Percentiles rank a stretch among this genome's conserved stretches.
Conservation (phyloP, 306 rosid species). For the Castanea crenata region DNA sequence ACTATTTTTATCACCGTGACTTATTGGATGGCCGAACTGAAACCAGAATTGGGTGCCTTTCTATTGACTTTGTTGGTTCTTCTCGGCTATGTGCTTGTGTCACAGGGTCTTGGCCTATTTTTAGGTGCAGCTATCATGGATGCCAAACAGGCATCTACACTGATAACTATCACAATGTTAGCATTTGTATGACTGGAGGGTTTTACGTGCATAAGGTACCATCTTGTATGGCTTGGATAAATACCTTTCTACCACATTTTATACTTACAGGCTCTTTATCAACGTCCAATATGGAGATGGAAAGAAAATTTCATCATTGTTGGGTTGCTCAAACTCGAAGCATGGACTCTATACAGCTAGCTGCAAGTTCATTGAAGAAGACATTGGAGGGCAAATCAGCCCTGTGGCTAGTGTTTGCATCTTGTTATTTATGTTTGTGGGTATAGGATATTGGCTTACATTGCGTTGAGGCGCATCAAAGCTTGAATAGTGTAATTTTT, state of each 20-base stretch:
- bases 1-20: conserved; percentile 55
- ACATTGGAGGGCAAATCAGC: conserved; percentile 69
- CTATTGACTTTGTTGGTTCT: conserved; percentile 50
- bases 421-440: conserved; percentile 70
- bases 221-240: conserved; percentile 70
- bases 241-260: conserved; percentile 71
- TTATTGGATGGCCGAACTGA: conserved; percentile 84
- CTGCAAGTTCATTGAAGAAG: conserved; percentile 80
- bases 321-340: conserved; percentile 46
- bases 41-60: conserved; percentile 59
- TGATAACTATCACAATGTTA: conserved; percentile 80
- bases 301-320: conserved; percentile 38
- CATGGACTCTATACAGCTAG: conserved; percentile 18
- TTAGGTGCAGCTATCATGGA: conserved; percentile 89
- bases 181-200: conserved; percentile 90
- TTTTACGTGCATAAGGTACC: conserved; percentile 85
- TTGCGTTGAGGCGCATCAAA: conserved; percentile 71
- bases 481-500: conserved; percentile 25
- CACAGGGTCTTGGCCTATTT: conserved; percentile 92
- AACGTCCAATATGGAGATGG: conserved; percentile 78
- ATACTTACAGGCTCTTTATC: conserved; percentile 61
- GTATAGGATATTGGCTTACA: conserved; percentile 73
- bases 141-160: conserved; percentile 84
- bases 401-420: conserved; percentile 51
- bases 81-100: conserved; percentile 72